These are phyloP conservation scores for Neofusicoccum parvum DNA, from an alignment of 2,329 filamentous ascomycete species.

Conservation along the genomic window DNA sequence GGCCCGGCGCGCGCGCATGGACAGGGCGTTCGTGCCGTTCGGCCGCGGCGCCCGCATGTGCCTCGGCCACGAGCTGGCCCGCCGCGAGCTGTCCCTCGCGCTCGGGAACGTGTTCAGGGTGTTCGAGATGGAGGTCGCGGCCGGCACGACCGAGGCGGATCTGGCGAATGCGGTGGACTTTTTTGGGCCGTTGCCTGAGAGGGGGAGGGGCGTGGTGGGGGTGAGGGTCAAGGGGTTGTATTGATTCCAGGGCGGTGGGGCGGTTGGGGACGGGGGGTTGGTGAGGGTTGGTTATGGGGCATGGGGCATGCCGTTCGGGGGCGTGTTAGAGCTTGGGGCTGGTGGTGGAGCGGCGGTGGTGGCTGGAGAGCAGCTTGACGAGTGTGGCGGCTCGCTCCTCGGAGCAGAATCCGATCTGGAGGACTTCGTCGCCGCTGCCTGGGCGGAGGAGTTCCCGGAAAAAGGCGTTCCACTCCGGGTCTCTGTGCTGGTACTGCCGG, in stretches of 20 bases:
- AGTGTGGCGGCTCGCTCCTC: neutral
- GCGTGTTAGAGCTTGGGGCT: too few relatives aligned
- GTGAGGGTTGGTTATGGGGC: too few relatives aligned
- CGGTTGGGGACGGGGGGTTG: too few relatives aligned
- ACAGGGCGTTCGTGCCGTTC: conserved; percentile 42
- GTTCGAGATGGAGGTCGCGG: conserved; percentile 22
- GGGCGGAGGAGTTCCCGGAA: neutral
- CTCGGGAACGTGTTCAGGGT: conserved; percentile 24
- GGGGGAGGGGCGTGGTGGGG: conserved; percentile 24
- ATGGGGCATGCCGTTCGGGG: too few relatives aligned
- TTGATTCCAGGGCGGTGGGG: too few relatives aligned
- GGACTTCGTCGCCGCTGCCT: neutral
- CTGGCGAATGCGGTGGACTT: conserved; percentile 25
- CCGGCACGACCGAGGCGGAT: conserved; percentile 26
- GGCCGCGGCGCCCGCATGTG: conserved; percentile 40
- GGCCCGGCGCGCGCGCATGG: conserved; percentile 23
- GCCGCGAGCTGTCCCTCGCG: conserved; percentile 26
- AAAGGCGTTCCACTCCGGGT: neutral
- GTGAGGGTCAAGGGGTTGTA: neutral
- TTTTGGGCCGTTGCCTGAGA: conserved; percentile 25
- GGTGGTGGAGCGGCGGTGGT: too few relatives aligned
- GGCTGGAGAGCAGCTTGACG: too few relatives aligned
- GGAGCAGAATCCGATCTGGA: neutral
- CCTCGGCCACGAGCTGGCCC: conserved; percentile 40
- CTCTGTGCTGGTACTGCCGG: neutral